Conservation (phyloP, 768 basidiomycete genomes). For the Exsudoporus frostii region DNA sequence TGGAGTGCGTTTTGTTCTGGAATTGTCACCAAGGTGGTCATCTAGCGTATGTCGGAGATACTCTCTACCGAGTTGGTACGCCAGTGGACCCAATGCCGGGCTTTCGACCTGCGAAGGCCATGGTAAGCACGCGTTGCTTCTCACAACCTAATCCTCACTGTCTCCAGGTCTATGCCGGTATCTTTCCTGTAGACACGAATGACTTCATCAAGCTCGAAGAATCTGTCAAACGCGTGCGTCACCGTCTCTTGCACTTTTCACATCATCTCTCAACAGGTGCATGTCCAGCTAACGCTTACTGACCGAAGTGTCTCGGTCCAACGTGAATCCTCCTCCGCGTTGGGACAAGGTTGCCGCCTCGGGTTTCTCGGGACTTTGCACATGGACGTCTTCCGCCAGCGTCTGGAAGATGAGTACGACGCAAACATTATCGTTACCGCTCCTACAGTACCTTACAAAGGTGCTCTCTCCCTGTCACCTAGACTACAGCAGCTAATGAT, state of each 20-base stretch:
- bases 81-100: slow-evolving; percentile 82
- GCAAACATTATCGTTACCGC: slow-evolving; percentile 94
- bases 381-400: slow-evolving; percentile 94
- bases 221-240: slow-evolving; percentile 80
- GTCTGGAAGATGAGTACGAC: slow-evolving; percentile 95
- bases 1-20: not conserved
- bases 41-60: slow-evolving; percentile 91
- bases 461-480: slow-evolving; percentile 33
- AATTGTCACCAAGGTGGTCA: slow-evolving; percentile 1
- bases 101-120: slow-evolving; percentile 89
- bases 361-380: slow-evolving; percentile 96
- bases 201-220: slow-evolving; percentile 96
- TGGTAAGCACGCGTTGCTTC: slow-evolving; percentile 50
- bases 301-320: slow-evolving; percentile 89
- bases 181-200: slow-evolving; percentile 88
- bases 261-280: slow-evolving; percentile 9
- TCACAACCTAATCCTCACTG: not conserved
- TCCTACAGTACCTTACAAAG: slow-evolving; percentile 92
- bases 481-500: not conserved
- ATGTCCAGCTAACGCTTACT: slow-evolving; percentile 68
- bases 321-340: slow-evolving; percentile 87
- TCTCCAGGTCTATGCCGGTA: slow-evolving; percentile 83
- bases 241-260: not conserved
- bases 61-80: slow-evolving; percentile 72
- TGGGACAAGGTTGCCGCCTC: slow-evolving; percentile 92